Evolutionary conservation across 805 yeast species (phyloP).

Genomic region (Kodamaea kakaduensis): DNA sequence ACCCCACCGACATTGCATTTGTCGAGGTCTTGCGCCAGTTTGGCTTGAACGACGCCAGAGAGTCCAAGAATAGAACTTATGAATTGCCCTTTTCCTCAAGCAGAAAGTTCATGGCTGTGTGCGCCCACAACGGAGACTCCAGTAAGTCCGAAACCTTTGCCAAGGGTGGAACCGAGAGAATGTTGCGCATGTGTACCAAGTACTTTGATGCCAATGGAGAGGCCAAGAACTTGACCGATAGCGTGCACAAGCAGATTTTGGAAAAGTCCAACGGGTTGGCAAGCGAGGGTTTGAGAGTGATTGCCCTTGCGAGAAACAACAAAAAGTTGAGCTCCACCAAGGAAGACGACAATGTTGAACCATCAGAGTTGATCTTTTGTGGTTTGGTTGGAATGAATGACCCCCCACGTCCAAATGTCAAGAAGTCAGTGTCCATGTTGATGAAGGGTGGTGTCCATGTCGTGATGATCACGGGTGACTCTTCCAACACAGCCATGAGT

Average conservation of each 20-base stretch:
- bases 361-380: constrained; percentile 64
- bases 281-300: constrained; percentile 76
- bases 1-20: constrained; percentile 92
- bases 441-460: constrained; percentile 93
- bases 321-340: constrained; percentile 29
- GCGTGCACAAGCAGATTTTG: constrained; percentile 43
- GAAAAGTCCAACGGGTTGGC: constrained; percentile 66
- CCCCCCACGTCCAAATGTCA: constrained; percentile 92
- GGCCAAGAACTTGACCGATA: constrained; percentile 53
- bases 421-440: constrained; percentile 65
- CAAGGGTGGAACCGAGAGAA: constrained; percentile 87
- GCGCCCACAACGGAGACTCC: constrained; percentile 56
- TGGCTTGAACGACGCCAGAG: constrained; percentile 68
- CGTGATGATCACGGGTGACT: constrained; percentile 97
- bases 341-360: constrained; percentile 34
- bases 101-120: constrained; percentile 89
- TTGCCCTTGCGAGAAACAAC: constrained; percentile 65
- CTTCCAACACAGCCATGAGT: constrained; percentile 79
- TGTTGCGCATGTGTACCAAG: constrained; percentile 57
- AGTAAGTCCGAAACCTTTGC: constrained; percentile 58
- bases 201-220: constrained; percentile 60
- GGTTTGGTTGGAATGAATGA: constrained; percentile 96
- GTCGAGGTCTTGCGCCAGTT: constrained; percentile 69
- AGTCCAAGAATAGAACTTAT: constrained; percentile 50
- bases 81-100: constrained; percentile 84